Evolutionary conservation across 2,329 filamentous ascomycete genomes (phyloP).

Genomic region (Scedosporium apiospermum): DNA sequence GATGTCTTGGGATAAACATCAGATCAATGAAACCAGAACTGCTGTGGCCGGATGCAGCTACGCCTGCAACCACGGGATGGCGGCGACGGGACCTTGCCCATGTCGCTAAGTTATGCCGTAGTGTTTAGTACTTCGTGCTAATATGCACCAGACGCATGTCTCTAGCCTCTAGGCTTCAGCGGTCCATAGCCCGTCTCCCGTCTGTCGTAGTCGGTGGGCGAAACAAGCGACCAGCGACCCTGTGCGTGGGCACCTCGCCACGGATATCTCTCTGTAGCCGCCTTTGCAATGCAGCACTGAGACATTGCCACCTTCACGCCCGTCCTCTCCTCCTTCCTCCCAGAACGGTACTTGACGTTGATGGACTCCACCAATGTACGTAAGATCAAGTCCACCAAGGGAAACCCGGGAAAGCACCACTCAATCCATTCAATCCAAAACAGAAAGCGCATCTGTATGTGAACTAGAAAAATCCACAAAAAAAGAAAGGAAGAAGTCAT

Average conservation of each 20-base stretch:
- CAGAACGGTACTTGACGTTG: neutral
- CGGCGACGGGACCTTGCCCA: neutral
- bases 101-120: neutral
- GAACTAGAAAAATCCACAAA: neutral
- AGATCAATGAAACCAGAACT: neutral
- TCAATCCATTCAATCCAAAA: neutral
- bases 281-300: neutral
- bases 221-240: neutral
- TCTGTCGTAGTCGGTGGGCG: neutral
- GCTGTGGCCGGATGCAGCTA: neutral
- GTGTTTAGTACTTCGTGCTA: no score
- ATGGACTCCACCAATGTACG: neutral
- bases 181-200: neutral
- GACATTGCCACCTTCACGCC: neutral
- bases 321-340: neutral
- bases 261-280: neutral
- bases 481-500: conserved; percentile 2
- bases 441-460: neutral
- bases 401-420: neutral
- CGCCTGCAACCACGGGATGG: neutral
- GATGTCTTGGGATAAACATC: neutral
- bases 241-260: neutral
- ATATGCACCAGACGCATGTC: no score
- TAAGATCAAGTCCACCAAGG: neutral
- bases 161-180: no score